Percentiles rank a stretch among this genome's conserved stretches.
phyloP scores from a whole-genome alignment of 208 protist species.

The Trypanosoma avium region DNA sequence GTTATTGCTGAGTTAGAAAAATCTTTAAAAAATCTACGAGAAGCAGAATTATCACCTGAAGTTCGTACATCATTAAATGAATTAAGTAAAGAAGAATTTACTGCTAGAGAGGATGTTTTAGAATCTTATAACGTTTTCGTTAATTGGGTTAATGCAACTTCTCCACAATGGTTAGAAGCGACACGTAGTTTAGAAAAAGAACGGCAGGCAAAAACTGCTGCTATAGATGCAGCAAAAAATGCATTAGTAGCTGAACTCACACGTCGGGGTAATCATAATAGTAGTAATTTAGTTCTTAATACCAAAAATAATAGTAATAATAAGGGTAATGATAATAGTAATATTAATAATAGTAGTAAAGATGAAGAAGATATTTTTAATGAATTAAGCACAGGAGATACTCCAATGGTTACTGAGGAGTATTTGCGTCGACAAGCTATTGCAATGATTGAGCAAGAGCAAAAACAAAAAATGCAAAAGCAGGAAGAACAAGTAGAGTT shows the following conservation, averaged over 20 bases:
- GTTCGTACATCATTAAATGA: constrained; percentile 30
- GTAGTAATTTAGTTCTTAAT: too few species aligned
- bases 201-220: constrained; percentile 34
- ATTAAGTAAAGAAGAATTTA: constrained; percentile 31
- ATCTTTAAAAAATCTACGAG: constrained; percentile 27
- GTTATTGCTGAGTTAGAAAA: constrained; percentile 21
- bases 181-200: constrained; percentile 35
- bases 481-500: constrained; percentile 28
- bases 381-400: not conserved
- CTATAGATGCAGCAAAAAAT: constrained; percentile 58
- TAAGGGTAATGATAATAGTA: too few species aligned
- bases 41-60: constrained; percentile 45
- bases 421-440: constrained; percentile 67
- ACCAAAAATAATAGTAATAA: too few species aligned
- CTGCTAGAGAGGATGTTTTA: constrained; percentile 30
- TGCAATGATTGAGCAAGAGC: constrained; percentile 68
- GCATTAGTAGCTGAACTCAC: constrained; percentile 57
- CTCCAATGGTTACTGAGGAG: not conserved
- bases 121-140: constrained; percentile 52
- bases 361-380: too few species aligned
- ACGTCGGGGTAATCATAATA: constrained; percentile 7
- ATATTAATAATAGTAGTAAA: too few species aligned
- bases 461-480: constrained; percentile 28
- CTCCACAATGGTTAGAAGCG: constrained; percentile 60
- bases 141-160: constrained; percentile 51